phyloP scores from a whole-genome alignment of 768 basidiomycete genomes.

The Leccinum imitatum region DNA sequence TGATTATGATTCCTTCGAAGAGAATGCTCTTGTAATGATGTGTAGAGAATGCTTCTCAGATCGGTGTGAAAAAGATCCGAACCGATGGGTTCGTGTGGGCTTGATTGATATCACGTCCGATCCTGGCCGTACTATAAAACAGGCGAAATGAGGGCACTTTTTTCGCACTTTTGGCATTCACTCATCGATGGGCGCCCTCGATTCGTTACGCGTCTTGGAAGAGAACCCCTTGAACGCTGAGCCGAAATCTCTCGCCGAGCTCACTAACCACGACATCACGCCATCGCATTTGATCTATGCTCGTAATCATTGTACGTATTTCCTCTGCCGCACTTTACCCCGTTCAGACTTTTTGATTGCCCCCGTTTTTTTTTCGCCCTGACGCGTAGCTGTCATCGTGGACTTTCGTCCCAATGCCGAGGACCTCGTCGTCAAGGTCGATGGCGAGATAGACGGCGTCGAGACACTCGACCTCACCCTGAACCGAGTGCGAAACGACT shows the following conservation, averaged over 20 bases:
- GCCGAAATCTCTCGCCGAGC: slow-evolving; percentile 57
- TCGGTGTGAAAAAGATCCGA: not conserved
- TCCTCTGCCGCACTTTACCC: slow-evolving; percentile 14
- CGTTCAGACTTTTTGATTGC: slow-evolving; percentile 1
- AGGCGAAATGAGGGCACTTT: not conserved
- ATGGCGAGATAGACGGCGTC: slow-evolving; percentile 24
- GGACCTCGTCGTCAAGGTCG: slow-evolving; percentile 28
- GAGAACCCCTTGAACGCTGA: slow-evolving; percentile 69
- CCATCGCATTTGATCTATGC: slow-evolving; percentile 67
- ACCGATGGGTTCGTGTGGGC: not conserved
- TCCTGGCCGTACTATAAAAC: not conserved
- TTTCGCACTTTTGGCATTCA: not conserved
- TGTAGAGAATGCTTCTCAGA: not conserved
- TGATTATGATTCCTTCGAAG: not conserved
- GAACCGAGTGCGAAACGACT: slow-evolving; percentile 13
- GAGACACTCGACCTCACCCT: slow-evolving; percentile 21
- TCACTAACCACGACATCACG: slow-evolving; percentile 44
- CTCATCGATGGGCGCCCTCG: slow-evolving; percentile 20
- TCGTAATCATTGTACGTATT: slow-evolving; percentile 66
- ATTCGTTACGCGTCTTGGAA: slow-evolving; percentile 20
- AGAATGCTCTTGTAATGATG: not conserved
- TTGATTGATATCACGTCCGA: not conserved
- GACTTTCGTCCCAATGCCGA: slow-evolving; percentile 19
- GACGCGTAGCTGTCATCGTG: slow-evolving; percentile 28
- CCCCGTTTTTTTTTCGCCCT: not conserved